These are phyloP conservation scores for Sclerotinia trifoliorum DNA, from an alignment of 2,329 filamentous ascomycete genomes.

Conservation along the genomic window DNA sequence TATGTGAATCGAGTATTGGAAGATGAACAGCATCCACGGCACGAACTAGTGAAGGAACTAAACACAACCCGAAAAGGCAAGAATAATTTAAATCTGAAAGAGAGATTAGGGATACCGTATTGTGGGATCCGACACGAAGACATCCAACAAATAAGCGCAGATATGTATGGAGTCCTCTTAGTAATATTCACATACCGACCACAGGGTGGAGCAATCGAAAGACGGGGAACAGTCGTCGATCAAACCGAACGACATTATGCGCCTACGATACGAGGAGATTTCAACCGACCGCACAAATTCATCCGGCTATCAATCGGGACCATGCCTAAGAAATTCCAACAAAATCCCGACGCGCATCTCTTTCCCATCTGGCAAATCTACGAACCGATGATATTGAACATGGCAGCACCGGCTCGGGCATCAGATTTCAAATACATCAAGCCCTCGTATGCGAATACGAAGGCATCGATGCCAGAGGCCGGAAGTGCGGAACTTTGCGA, in stretches of 20 bases:
- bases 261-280: not conserved
- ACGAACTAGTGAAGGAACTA: not conserved
- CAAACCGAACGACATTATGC: not conserved
- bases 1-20: not conserved
- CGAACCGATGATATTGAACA: slow-evolving; percentile 13
- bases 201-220: fast-evolving
- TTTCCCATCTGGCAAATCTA: not conserved
- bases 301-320: not conserved
- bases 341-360: not conserved
- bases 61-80: not conserved
- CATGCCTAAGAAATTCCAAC: not conserved
- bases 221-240: fast-evolving
- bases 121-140: slow-evolving; percentile 11
- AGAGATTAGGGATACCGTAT: slow-evolving; percentile 5
- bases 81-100: slow-evolving; percentile 1
- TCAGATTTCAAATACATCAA: slow-evolving; percentile 1
- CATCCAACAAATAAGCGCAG: slow-evolving; percentile 16
- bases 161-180: not conserved
- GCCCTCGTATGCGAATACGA: not conserved
- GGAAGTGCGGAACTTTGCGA: not conserved
- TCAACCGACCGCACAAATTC: slow-evolving; percentile 2
- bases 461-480: not conserved
- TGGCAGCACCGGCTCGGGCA: not conserved
- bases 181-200: not conserved
- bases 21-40: not conserved